Evolutionary conservation across 345 rosid species (phyloP), one percentile per base, ranked within the genome.

Genomic region (Cardamine occulta): DNA sequence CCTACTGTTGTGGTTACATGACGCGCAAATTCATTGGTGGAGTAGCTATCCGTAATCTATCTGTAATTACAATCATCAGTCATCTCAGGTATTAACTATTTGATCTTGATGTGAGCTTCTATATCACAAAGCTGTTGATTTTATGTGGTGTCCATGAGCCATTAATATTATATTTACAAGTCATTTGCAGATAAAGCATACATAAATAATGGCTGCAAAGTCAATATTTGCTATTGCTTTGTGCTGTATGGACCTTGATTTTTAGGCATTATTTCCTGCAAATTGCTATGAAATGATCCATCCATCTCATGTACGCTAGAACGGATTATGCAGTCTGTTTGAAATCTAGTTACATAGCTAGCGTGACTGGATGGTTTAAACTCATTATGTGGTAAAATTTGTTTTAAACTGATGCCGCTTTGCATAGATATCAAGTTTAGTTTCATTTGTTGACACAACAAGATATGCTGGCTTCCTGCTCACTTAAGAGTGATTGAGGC

Each of bases 21-120:
- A 74, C 77, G 58, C 61, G 26, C 11, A 73, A 35, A 74, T 28
- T 71, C 39, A 54, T 72, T 63, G 76, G 73, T 79, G 84, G 79
- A 60, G 74, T 80, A 76, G 85, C 75, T 84, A 58, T 74, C 79
- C 40, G 8, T 45, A 62, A 19, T 62, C 74, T 84, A 58, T 74
- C 79, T 29, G 8, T 51, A 62, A 28, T 54, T 49, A 59, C 68
- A 72, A 11, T 66, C 81, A 66, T 23, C 63, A 17, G 37, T 44
- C 78, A 66, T 59, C 59, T 66, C 73, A 66, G 73, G 68, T 78
- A 59, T 52, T 49, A 48, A 58, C 56, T 72, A 40, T 65, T 47
- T 28, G n/a, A 40, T 49, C 40, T 49, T 70, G 44, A 63, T 55
- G 56, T 47, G 66, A 63, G 44, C 63, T 70, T 70, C 45, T 55